phyloP scores from a whole-genome alignment of 768 basidiomycete genomes.

The Artomyces pyxidatus region DNA sequence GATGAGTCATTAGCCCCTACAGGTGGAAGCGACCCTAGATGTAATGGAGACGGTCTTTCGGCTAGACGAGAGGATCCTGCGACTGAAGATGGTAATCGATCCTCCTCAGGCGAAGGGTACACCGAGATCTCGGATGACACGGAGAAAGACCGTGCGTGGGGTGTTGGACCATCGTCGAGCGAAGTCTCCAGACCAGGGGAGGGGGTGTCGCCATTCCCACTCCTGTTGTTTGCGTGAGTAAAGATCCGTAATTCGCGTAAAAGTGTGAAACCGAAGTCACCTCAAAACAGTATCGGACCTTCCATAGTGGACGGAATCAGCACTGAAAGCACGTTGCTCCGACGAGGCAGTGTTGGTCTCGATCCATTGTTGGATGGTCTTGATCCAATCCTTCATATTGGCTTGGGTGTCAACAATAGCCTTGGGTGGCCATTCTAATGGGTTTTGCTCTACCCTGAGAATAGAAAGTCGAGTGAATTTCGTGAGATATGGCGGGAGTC shows the following conservation, averaged over 20 bases:
- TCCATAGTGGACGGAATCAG: no score
- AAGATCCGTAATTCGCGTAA: no score
- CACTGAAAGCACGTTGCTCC: conserved; percentile 29
- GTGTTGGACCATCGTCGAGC: conserved; percentile 3
- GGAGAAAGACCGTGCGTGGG: conserved; percentile 53
- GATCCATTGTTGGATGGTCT: conserved; percentile 68
- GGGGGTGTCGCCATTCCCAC: no score
- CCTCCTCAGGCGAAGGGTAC: conserved; percentile 27
- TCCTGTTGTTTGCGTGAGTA: no score
- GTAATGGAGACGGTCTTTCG: conserved; percentile 41
- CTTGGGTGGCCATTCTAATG: conserved; percentile 87
- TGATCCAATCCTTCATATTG: conserved; percentile 66
- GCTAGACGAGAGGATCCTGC: conserved; percentile 19
- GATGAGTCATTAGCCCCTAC: conserved; percentile 20
- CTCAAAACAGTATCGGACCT: no score
- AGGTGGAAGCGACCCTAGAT: conserved; percentile 37
- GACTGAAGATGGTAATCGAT: background rate
- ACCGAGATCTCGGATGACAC: conserved; percentile 48
- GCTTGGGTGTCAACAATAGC: conserved; percentile 39
- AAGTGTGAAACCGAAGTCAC: no score
- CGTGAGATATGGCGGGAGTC: conserved; percentile 70
- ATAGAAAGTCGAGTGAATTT: conserved; percentile 68
- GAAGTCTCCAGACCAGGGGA: background rate
- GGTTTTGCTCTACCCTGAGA: conserved; percentile 85
- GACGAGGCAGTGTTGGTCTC: conserved; percentile 35